These are phyloP conservation scores for Phytophthora citricola DNA, from an alignment of 352 stramenopile species.

Conservation along the genomic window DNA sequence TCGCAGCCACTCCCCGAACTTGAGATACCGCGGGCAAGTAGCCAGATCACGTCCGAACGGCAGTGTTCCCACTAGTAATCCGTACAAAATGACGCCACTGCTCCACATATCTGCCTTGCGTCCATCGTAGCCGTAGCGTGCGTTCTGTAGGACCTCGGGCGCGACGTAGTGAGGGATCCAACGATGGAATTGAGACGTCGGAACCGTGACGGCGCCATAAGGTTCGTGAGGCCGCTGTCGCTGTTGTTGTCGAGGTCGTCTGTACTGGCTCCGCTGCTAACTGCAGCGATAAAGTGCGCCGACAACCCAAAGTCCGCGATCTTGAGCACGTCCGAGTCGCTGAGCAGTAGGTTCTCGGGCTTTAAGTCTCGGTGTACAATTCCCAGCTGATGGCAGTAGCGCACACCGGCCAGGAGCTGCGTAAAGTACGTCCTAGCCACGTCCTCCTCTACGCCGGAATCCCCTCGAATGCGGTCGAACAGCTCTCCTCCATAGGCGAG, in stretches of 20 bases:
- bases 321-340: constrained; percentile 92
- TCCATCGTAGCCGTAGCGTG: constrained; percentile 91
- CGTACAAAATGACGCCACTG: constrained; percentile 94
- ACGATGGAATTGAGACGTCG: constrained; percentile 95
- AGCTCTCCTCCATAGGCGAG: constrained; percentile 91
- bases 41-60: constrained; percentile 96
- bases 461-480: constrained; percentile 93
- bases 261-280: constrained; percentile 63
- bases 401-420: constrained; percentile 89
- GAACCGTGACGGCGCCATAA: constrained; percentile 59
- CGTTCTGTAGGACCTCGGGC: constrained; percentile 94
- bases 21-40: constrained; percentile 94
- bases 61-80: constrained; percentile 92
- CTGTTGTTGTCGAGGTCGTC: constrained; percentile 44
- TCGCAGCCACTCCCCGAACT: constrained; percentile 94
- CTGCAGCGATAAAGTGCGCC: constrained; percentile 88
- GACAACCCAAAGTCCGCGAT: constrained; percentile 96
- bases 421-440: constrained; percentile 89
- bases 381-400: constrained; percentile 92
- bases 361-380: constrained; percentile 97
- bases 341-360: constrained; percentile 96
- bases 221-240: constrained; percentile 24
- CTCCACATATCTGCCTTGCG: constrained; percentile 95
- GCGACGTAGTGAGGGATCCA: constrained; percentile 97
- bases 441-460: constrained; percentile 80